Evolutionary conservation across 73 alveolate genomes (phyloP).

Genomic region (Tetrahymena elliotti): DNA sequence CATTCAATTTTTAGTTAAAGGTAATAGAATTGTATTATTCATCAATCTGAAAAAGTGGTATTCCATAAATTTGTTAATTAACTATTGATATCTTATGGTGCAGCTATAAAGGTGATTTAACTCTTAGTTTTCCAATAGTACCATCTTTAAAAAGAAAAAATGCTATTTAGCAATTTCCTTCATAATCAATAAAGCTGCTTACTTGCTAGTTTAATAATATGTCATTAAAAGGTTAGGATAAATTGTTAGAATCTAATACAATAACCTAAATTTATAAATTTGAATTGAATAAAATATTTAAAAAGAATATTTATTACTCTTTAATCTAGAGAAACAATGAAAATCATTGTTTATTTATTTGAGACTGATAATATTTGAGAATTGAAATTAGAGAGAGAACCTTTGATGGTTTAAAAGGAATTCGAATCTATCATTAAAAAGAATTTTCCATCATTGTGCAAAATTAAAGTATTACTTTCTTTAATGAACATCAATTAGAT

Average conservation of each 20-base stretch:
- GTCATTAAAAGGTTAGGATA: background rate
- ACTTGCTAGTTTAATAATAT: background rate
- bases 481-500: too few relatives aligned
- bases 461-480: background rate
- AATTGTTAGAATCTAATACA: background rate
- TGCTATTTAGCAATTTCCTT: background rate
- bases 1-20: too few relatives aligned
- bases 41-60: background rate
- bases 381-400: background rate
- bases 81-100: background rate
- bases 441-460: too few relatives aligned
- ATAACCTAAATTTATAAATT: background rate
- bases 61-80: background rate
- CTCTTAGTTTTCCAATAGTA: background rate
- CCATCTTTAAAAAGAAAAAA: background rate
- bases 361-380: too few relatives aligned
- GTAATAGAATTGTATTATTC: too few relatives aligned
- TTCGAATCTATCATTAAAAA: background rate
- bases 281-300: background rate
- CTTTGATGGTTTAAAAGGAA: background rate
- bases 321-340: background rate
- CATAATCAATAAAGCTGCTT: background rate
- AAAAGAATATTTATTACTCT: background rate
- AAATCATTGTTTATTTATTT: background rate
- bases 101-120: background rate